phyloP scores from a whole-genome alignment of 208 protist species.

The Leishmania martiniquensis region DNA sequence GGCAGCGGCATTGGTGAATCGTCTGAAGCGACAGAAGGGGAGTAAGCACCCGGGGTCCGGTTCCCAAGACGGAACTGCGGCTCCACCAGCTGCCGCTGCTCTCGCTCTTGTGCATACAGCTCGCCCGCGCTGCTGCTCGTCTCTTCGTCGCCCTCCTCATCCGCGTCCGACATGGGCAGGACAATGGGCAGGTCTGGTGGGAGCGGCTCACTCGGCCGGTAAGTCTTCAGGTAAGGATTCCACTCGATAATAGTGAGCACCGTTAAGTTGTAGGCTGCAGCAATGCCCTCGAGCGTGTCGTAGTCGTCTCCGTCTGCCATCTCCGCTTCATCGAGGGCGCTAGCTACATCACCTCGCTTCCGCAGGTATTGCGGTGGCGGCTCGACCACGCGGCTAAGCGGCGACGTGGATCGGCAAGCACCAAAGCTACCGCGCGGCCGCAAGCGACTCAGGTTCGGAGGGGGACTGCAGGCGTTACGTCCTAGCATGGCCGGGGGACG shows the following conservation, averaged over 20 bases:
- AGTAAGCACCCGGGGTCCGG: background rate
- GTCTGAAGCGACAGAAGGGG: background rate
- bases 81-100: background rate
- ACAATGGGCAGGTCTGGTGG: constrained; percentile 76
- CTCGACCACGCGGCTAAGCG: background rate
- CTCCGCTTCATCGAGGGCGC: background rate
- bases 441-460: constrained; percentile 19
- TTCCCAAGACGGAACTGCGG: background rate
- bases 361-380: background rate
- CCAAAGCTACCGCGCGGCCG: background rate
- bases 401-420: background rate
- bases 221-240: constrained; percentile 70
- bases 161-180: constrained; percentile 45
- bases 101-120: background rate
- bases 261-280: constrained; percentile 45
- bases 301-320: constrained; percentile 38
- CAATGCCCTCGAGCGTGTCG: constrained; percentile 74
- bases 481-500: constrained; percentile 27
- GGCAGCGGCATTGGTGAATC: constrained; percentile 20
- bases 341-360: background rate
- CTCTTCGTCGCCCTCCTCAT: constrained; percentile 16
- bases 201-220: constrained; percentile 58
- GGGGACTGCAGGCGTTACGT: constrained; percentile 23
- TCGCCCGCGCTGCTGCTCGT: background rate
- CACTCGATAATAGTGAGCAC: constrained; percentile 56